Evolutionary conservation across 306 rosid genomes (phyloP).

Genomic region (Casuarina glauca): DNA sequence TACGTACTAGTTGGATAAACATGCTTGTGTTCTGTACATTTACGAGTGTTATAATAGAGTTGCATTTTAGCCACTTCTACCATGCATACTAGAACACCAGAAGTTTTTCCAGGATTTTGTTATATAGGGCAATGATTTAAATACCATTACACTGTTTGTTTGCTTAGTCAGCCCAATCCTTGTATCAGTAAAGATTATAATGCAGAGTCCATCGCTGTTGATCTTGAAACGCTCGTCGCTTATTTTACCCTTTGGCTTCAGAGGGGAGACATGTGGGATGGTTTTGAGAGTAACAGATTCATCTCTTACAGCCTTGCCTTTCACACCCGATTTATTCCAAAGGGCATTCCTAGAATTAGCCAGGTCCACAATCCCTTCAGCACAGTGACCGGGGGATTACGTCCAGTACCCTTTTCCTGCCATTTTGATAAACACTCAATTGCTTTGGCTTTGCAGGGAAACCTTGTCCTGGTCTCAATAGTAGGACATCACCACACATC

Average conservation of each 20-base stretch:
- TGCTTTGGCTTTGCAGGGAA: not conserved
- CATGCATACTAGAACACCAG: not conserved
- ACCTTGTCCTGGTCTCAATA: not conserved
- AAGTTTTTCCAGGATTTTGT: not conserved
- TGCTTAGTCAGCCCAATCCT: not conserved
- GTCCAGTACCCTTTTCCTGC: too few species aligned
- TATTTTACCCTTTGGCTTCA: not conserved
- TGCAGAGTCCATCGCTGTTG: not conserved
- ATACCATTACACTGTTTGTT: not conserved
- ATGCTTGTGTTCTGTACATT: not conserved
- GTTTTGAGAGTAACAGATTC: too few species aligned
- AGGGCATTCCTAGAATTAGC: not conserved
- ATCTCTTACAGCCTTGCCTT: too few species aligned
- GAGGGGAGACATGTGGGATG: too few species aligned
- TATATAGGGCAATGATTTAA: not conserved
- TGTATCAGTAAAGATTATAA: not conserved
- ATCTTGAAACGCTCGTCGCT: not conserved
- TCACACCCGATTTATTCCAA: too few species aligned
- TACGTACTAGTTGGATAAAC: not conserved
- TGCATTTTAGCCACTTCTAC: not conserved
- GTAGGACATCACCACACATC: not conserved
- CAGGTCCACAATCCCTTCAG: not conserved
- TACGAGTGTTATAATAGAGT: conserved; percentile 5
- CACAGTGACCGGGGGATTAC: too few species aligned
- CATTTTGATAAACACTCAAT: too few species aligned